Base-by-base conservation (phyloP, 495 filamentous ascomycete species). In the Annulohypoxylon moriforme region DNA sequence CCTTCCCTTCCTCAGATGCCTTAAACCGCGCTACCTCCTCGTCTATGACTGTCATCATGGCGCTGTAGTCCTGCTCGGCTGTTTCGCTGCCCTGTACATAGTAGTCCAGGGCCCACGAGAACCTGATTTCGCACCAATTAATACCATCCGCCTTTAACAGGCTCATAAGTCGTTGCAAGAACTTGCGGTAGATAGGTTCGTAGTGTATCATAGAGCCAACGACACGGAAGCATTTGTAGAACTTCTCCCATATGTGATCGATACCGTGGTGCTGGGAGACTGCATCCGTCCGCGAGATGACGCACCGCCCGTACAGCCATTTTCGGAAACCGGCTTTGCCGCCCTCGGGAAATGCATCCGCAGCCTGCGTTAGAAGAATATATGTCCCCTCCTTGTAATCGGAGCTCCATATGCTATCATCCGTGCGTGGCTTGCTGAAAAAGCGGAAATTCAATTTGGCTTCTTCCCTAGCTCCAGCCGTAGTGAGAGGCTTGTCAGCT, bases 131-230 rank as follows among this genome's bases (percentile, higher is more conserved):
- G 4, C 91, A 89, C 85, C 94, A 98, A 70, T 84, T 86, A 24
- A 98, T 85, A 1, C 93, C 92, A 78, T 99, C 95, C 1, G 86
- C 88, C 7, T 88, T 81, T 5, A 98, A 78, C 22, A 91, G 82
- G 13, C 81, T 80, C 69, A 96, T 85, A 69, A 97, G 80, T 2
- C 86, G 84, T 13, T 83, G 85, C 67, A 97, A 79, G 72, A 92
- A 95, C 25, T 82, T 82, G 24, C 93, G 89, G 81, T 93, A 94
- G 60, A 99, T 93, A 0, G 96, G 94, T 78, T 98, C 96, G 79
- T 98, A 97, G 80, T 88, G 91, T 16, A 97, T 79, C 25, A 98
- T 86, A 5, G 88, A 90, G 25, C 86, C 85, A 29, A 97, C 82
- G 1, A 94, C 84, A 0, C 81, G 80, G 78, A 97, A 96, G 50